Percentiles rank a stretch among this genome's conserved stretches.
Evolutionary conservation across 495 filamentous ascomycete genomes (phyloP).

Genomic region (Bathelium albidoporum): DNA sequence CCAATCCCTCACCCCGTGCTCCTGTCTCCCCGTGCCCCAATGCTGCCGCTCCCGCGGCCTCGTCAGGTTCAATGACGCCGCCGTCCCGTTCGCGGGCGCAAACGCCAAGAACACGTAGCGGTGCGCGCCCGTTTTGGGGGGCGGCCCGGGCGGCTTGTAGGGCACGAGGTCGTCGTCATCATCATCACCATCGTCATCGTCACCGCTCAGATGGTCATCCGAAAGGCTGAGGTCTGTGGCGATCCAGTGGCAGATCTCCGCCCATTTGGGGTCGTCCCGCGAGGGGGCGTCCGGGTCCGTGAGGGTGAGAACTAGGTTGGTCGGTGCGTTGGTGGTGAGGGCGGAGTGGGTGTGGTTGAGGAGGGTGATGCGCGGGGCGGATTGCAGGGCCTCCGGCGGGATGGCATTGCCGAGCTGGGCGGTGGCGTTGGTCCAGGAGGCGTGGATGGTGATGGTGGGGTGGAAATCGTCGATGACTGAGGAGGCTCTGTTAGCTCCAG

Average conservation of each 20-base stretch:
- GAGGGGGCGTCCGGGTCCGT: conserved; percentile 66
- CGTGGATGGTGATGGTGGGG: conserved; percentile 42
- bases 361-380: conserved; percentile 40
- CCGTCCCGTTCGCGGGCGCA: conserved; percentile 31
- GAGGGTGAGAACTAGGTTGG: conserved; percentile 38
- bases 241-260: conserved; percentile 68
- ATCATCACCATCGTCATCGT: not conserved
- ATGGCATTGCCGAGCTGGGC: conserved; percentile 53
- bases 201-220: not conserved
- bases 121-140: conserved; percentile 55
- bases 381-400: conserved; percentile 40
- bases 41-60: conserved; percentile 48
- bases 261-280: conserved; percentile 52
- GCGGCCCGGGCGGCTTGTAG: conserved; percentile 54
- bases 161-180: conserved; percentile 38
- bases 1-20: conserved; percentile 53
- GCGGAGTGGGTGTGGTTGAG: conserved; percentile 12
- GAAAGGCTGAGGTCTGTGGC: conserved; percentile 34
- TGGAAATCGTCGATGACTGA: conserved; percentile 54
- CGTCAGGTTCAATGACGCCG: conserved; percentile 34
- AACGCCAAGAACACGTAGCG: conserved; percentile 57
- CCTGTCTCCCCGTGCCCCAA: conserved; percentile 49
- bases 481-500: not conserved
- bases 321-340: conserved; percentile 4
- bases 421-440: conserved; percentile 39